Evolutionary conservation across 2,329 filamentous ascomycete species (phyloP), one percentile per base, ranked within the genome.

Genomic region (Hymenoscyphus infarciens): DNA sequence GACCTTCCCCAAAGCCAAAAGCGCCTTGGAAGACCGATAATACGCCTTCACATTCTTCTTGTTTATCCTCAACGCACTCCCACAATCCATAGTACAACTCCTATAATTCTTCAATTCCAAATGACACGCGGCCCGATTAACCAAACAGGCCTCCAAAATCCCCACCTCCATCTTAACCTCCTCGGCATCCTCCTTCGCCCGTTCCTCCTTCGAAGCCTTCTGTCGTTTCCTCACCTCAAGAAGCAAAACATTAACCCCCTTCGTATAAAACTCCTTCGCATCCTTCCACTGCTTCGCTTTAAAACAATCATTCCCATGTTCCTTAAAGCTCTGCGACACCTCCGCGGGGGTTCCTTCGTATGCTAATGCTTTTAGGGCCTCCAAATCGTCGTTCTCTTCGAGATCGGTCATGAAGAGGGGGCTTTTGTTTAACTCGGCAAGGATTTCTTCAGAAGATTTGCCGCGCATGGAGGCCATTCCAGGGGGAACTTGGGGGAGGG

Each of bases 361-460:
- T 33, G 92, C 91, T 45, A 99, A 80, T 0, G 95, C 94, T 74
- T 91, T 89, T 64, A 99, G 82, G 0, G 95, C 96, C 70, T 96
- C 92, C 0, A 97, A 81, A 69, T 90, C 87, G 65, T 89, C 81
- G 73, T 97, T 97, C 67, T 96, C 90, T 70, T 91, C 91, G 38
- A 97, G 82, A 69, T 91, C 88, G 33, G 92, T 98, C 95, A 99
- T 99, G 81, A 99, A 99, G 42, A 99, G 83, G 6, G 95, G 95
- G 56, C 84, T 82, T 67, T 86, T 85, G 72, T 89, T 89, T 77
- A 91, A 80, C 70, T 88, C 84, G 56, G 80, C 78, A 49, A 87
- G 72, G 39, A 90, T 77, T 67, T 90, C 84, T 56, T 87, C 84
- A 0, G 79, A 79, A 4, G 81, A 80, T 71, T 85, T 80, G 61